A percentile compares a stretch with the other conserved stretches of the same genome.
phyloP scores from a whole-genome alignment of 768 basidiomycete genomes.

The Boletus fagicola region DNA sequence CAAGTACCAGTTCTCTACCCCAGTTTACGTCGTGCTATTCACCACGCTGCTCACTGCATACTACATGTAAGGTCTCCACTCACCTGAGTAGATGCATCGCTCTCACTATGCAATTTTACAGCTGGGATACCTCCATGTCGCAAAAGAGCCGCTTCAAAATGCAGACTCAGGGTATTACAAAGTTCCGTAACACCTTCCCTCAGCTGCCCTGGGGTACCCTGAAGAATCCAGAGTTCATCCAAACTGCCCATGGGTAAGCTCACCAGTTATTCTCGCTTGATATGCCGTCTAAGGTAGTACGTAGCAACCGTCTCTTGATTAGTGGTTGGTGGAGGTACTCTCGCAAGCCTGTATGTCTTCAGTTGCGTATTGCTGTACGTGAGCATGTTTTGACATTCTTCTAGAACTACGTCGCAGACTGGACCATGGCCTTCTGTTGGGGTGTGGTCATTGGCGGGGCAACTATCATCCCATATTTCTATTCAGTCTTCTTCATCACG shows the following conservation, averaged over 20 bases:
- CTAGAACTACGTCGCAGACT: slow-evolving; percentile 93
- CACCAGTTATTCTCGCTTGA: background rate
- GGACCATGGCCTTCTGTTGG: slow-evolving; percentile 83
- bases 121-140: slow-evolving; percentile 93
- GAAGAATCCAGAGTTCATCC: slow-evolving; percentile 85
- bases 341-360: slow-evolving; percentile 78
- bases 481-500: slow-evolving; percentile 92
- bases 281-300: slow-evolving; percentile 8
- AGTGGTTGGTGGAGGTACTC: slow-evolving; percentile 94
- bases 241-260: slow-evolving; percentile 86
- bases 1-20: slow-evolving; percentile 82
- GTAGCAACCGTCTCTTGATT: slow-evolving; percentile 83
- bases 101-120: slow-evolving; percentile 29
- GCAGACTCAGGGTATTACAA: slow-evolving; percentile 86
- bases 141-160: slow-evolving; percentile 99
- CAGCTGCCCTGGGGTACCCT: slow-evolving; percentile 82
- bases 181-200: slow-evolving; percentile 90
- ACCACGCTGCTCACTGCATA: slow-evolving; percentile 78
- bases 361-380: background rate
- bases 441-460: slow-evolving; percentile 73
- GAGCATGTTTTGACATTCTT: background rate
- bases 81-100: background rate
- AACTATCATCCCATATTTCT: slow-evolving; percentile 91
- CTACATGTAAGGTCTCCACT: slow-evolving; percentile 59
- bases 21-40: slow-evolving; percentile 70